Conservation (phyloP, 176 grass and related monocot species). For the Elaeis guineensis region DNA sequence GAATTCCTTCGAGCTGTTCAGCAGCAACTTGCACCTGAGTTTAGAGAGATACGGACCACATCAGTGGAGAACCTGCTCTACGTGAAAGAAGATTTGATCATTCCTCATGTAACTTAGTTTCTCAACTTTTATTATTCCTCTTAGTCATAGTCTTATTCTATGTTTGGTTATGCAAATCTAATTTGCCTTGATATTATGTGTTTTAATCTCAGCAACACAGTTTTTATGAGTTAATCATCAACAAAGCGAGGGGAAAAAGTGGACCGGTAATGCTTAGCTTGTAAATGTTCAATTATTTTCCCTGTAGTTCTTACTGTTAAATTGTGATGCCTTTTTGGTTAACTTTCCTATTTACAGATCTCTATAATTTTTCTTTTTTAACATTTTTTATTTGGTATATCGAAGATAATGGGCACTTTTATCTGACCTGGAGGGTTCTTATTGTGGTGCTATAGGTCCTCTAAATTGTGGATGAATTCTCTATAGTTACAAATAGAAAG, state of each 20-base stretch:
- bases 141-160: conserved; percentile 13
- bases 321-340: neutral
- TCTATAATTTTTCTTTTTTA: too few relatives aligned
- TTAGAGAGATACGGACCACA: conserved; percentile 93
- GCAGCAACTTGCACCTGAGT: conserved; percentile 92
- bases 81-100: conserved; percentile 99
- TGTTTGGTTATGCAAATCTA: neutral
- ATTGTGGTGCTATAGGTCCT: too few relatives aligned
- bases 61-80: conserved; percentile 96
- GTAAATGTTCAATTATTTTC: neutral
- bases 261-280: conserved; percentile 70
- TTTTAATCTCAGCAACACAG: conserved; percentile 87
- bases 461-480: too few relatives aligned
- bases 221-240: conserved; percentile 97
- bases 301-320: neutral
- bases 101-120: conserved; percentile 67
- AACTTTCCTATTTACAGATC: too few relatives aligned
- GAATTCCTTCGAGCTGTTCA: conserved; percentile 94
- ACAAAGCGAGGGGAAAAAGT: conserved; percentile 99
- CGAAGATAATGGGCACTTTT: too few relatives aligned
- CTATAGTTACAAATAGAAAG: too few relatives aligned
- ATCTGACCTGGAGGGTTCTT: too few relatives aligned
- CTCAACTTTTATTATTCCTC: conserved; percentile 15
- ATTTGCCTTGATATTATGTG: conserved; percentile 4
- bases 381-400: too few relatives aligned